These are phyloP conservation scores for Erigeron philadelphicus DNA, from an alignment of 140 eudicot species.

Conservation along the genomic window DNA sequence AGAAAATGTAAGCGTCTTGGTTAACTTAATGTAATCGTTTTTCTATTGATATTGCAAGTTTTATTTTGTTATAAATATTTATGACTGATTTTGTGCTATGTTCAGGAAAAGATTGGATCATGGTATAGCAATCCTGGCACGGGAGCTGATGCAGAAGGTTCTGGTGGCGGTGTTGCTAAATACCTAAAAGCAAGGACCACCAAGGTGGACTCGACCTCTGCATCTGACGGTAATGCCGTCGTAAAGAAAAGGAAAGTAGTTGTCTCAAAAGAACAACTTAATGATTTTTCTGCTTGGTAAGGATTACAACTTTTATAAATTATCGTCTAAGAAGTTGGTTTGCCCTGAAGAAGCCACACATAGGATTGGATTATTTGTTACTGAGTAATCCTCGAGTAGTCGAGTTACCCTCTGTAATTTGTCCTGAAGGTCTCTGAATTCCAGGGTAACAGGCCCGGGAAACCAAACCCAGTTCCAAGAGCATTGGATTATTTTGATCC, in stretches of 20 bases:
- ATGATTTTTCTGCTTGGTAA: slow-evolving; percentile 87
- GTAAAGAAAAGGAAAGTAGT: slow-evolving; percentile 72
- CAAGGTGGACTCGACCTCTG: slow-evolving; percentile 34
- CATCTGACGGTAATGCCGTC: slow-evolving; percentile 23
- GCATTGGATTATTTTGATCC: background rate
- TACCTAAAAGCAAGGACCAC: slow-evolving; percentile 56
- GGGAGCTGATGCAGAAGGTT: slow-evolving; percentile 44
- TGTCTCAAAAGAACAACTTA: slow-evolving; percentile 42
- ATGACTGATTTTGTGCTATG: slow-evolving; percentile 10
- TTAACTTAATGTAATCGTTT: background rate
- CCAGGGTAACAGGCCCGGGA: too few species aligned
- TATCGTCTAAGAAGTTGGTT: background rate
- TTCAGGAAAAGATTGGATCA: slow-evolving; percentile 84
- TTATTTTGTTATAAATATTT: background rate
- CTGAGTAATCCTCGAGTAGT: too few species aligned
- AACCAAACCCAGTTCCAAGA: too few species aligned
- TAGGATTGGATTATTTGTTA: background rate
- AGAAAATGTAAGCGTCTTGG: slow-evolving; percentile 58
- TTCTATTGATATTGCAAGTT: background rate
- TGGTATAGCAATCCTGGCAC: slow-evolving; percentile 94
- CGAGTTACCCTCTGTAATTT: too few species aligned
- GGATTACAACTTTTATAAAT: background rate
- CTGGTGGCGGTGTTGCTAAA: slow-evolving; percentile 75
- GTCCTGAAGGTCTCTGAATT: too few species aligned
- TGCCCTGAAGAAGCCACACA: background rate